Conservation (phyloP, 306 rosid genomes). For the Rosa multiflora region DNA sequence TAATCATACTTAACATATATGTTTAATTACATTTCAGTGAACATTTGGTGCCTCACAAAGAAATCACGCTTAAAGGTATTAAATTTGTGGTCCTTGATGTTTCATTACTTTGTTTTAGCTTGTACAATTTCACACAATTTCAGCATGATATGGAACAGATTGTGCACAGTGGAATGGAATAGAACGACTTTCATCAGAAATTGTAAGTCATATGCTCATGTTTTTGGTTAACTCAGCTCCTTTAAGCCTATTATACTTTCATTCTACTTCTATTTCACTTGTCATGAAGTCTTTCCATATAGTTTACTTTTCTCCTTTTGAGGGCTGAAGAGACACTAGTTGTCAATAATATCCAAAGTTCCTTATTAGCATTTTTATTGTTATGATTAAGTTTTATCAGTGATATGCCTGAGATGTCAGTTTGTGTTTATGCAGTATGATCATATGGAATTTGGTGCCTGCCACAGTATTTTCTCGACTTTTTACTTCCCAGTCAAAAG, state of each 20-base stretch:
- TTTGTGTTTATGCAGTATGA: slow-evolving; percentile 45
- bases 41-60: slow-evolving; percentile 51
- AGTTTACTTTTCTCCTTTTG: too few relatives aligned
- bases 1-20: slow-evolving; percentile 9
- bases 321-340: too few relatives aligned
- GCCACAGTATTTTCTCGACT: slow-evolving; percentile 27
- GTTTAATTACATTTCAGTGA: slow-evolving; percentile 43
- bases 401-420: slow-evolving; percentile 11
- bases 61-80: slow-evolving; percentile 80
- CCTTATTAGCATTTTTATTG: too few relatives aligned
- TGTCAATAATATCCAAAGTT: too few relatives aligned
- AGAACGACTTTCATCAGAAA: neutral
- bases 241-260: neutral
- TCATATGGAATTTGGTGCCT: slow-evolving; percentile 46
- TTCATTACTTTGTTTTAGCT: slow-evolving; percentile 14
- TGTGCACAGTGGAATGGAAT: slow-evolving; percentile 33
- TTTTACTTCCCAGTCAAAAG: slow-evolving; percentile 38
- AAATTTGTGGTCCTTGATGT: neutral
- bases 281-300: too few relatives aligned
- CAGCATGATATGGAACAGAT: slow-evolving; percentile 52
- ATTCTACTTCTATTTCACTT: neutral
- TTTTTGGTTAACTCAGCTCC: neutral
- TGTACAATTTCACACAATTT: slow-evolving; percentile 27
- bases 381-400: too few relatives aligned
- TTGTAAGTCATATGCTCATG: too few relatives aligned